Conservation (phyloP, 75 land plant genomes). For the Larix kaempferi region DNA sequence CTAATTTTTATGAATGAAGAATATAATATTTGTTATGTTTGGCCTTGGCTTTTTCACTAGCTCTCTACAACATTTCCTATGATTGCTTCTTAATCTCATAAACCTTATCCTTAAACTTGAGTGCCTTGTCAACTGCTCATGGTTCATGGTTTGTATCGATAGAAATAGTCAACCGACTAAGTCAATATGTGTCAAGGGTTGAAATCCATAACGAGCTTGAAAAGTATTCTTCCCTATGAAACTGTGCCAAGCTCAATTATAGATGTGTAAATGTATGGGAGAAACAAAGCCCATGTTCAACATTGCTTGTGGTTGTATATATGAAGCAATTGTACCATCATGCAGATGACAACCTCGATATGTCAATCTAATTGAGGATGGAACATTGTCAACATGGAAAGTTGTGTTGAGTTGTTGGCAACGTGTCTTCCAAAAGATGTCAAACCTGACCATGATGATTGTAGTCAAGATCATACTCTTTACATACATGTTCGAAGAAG, state of each 20-base stretch:
- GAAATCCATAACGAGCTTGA: not conserved
- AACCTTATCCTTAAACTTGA: not conserved
- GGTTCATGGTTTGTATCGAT: not conserved
- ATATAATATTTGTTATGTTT: not conserved
- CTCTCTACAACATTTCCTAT: not conserved
- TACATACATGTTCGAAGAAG: too few species aligned
- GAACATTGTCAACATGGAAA: not conserved
- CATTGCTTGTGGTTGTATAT: not conserved
- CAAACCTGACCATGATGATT: not conserved
- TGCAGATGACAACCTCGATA: not conserved
- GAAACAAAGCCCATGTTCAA: not conserved
- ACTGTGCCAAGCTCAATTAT: not conserved
- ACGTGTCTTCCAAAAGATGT: not conserved
- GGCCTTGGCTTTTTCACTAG: not conserved
- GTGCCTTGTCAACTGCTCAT: not conserved
- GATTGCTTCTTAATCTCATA: not conserved
- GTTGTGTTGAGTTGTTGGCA: not conserved
- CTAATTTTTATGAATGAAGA: not conserved
- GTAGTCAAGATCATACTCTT: not conserved
- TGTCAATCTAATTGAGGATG: not conserved
- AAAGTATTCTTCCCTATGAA: not conserved
- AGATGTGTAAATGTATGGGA: not conserved
- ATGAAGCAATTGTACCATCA: not conserved
- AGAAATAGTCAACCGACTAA: not conserved
- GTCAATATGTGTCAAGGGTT: not conserved